phyloP scores from a whole-genome alignment of 495 filamentous ascomycete species.

The Apodospora peruviana region DNA sequence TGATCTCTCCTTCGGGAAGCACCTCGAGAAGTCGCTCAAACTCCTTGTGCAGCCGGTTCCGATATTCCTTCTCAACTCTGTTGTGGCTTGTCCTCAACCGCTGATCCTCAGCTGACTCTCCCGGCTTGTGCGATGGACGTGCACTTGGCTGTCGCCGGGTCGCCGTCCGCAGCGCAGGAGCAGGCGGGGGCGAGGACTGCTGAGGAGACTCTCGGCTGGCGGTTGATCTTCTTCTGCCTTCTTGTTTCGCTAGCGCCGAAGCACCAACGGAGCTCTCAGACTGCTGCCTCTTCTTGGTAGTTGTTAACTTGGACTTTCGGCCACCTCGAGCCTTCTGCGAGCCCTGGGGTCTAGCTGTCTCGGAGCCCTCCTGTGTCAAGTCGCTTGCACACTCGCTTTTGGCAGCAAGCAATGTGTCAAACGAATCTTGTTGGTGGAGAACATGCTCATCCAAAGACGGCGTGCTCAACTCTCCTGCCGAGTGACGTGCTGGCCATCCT shows the following conservation, averaged over 20 bases:
- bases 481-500: too few species aligned
- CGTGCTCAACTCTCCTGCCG: too few species aligned
- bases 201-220: not conserved
- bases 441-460: too few species aligned
- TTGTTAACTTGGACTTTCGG: too few species aligned
- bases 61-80: conserved; percentile 17
- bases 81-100: conserved; percentile 14
- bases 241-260: not conserved
- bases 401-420: too few species aligned
- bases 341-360: too few species aligned
- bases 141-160: conserved; percentile 1
- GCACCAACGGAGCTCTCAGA: too few species aligned
- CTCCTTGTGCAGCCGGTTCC: conserved; percentile 9
- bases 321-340: too few species aligned
- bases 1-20: conserved; percentile 5
- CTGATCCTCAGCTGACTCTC: conserved; percentile 9
- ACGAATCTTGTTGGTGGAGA: too few species aligned
- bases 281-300: too few species aligned
- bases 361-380: too few species aligned
- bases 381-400: too few species aligned
- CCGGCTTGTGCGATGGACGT: conserved; percentile 3
- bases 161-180: conserved; percentile 9
- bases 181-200: not conserved
- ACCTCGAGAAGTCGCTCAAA: conserved; percentile 15
- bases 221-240: not conserved